Percentiles rank a stretch among this genome's conserved stretches.
Evolutionary conservation across 495 filamentous ascomycete genomes (phyloP).

Genomic region (Penicillium coffeae): DNA sequence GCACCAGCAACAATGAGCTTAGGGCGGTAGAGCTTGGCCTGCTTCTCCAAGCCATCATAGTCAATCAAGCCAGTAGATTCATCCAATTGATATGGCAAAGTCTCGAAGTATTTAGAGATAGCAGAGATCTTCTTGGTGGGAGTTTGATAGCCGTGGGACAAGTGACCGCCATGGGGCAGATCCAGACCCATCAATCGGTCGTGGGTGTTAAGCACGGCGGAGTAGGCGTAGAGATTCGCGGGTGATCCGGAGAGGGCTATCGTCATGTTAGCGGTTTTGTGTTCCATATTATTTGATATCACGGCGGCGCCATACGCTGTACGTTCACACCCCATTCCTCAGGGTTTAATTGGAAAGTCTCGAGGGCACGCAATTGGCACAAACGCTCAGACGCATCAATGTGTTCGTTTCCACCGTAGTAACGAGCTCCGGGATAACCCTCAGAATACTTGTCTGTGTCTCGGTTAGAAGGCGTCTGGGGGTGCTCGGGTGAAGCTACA

Average conservation of each 20-base stretch:
- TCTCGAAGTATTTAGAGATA: constrained; percentile 98
- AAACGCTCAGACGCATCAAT: constrained; percentile 88
- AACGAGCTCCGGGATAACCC: constrained; percentile 92
- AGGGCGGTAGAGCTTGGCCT: constrained; percentile 82
- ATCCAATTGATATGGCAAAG: constrained; percentile 87
- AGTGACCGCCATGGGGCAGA: constrained; percentile 91
- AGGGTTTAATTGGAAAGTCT: constrained; percentile 76
- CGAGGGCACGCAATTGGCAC: constrained; percentile 83
- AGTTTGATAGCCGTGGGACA: constrained; percentile 97
- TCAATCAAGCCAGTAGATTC: constrained; percentile 90
- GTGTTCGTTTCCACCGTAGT: constrained; percentile 95
- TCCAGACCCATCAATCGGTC: constrained; percentile 97
- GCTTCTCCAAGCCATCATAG: constrained; percentile 82
- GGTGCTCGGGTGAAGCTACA: constrained; percentile 18
- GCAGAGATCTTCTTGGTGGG: constrained; percentile 98
- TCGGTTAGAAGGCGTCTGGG: constrained; percentile 8
- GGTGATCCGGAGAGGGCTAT: constrained; percentile 91
- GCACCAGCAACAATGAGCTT: constrained; percentile 95
- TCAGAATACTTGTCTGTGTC: constrained; percentile 94
- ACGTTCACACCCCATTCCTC: constrained; percentile 98
- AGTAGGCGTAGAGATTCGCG: constrained; percentile 94
- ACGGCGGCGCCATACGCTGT: constrained; percentile 60
- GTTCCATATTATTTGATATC: neutral
- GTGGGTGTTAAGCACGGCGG: constrained; percentile 84
- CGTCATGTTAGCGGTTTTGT: constrained; percentile 13